Evolutionary conservation across 805 yeast genomes (phyloP), one percentile per base, ranked within the genome.

Genomic region (baker's yeast (Saccharomyces cerevisiae)): DNA sequence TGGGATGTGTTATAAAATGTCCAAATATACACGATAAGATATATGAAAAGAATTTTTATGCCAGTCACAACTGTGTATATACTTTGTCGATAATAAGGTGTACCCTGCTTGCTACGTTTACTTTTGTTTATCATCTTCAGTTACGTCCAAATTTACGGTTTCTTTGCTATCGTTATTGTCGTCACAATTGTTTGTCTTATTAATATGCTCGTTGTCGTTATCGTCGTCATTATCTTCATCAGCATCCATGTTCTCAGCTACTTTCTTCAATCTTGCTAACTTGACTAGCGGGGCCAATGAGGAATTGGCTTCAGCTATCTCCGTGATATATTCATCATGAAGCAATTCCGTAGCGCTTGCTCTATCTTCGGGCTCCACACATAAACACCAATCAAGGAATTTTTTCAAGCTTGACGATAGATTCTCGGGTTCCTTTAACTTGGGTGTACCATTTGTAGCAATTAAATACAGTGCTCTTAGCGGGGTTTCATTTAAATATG

Each of bases 391-490:
- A 36, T 83, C 79, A 64, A 94, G 76, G 65, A 94, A 94, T 51
- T 77, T 73, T 61, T 83, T 81, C 66, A 94, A 74, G 22, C 77
- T 79, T 49, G 78, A 72, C 57, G 91, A 82, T 51, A 94, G 73
- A 5, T 83, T 81, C 54, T 87, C 96, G 2, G 96, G 94, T 64
- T 90, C 89, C 70, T 91, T 90, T 67, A 94, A 76, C 61, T 84
- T 84, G 24, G 99, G 99, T 0, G 98, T 94, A 52, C 99, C 99
- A 64, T 89, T 92, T 0, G 97, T 89, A 4, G 96, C 96, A 76
- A 94, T 94, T 70, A 94, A 76, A 71, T 91, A 94, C 51, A 94
- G 76, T 0, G 98, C 98, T 64, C 94, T 82, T 67, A 94, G 78
- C 24, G 99, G 99, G 41, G 95, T 89, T 70, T 94, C 99, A 64